Evolutionary conservation across 1,284 basidiomycete genomes (phyloP).

Genomic region (Moesziomyces parantarcticus): DNA sequence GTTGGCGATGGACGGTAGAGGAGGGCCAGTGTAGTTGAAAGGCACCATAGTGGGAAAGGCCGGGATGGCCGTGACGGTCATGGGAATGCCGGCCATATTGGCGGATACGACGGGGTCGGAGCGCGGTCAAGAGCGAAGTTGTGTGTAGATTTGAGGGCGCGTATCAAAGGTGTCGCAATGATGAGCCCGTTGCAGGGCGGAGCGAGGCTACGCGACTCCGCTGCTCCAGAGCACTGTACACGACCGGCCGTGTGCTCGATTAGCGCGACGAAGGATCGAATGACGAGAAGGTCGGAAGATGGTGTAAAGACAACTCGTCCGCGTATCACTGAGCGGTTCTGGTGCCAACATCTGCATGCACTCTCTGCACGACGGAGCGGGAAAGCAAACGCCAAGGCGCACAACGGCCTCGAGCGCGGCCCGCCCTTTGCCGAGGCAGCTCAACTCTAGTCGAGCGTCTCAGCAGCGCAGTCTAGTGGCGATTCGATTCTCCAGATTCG

Average conservation of each 20-base stretch:
- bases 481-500: background rate
- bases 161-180: background rate
- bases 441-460: background rate
- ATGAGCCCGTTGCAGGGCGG: background rate
- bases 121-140: background rate
- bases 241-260: background rate
- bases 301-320: too few relatives aligned
- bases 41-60: constrained; percentile 32
- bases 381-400: too few relatives aligned
- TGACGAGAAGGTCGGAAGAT: background rate
- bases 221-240: constrained; percentile 1
- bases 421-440: constrained; percentile 2
- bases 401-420: background rate
- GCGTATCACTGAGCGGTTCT: too few relatives aligned
- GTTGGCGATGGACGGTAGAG: constrained; percentile 25
- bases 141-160: background rate
- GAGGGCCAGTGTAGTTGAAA: constrained; percentile 6
- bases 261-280: background rate
- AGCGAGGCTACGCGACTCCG: background rate
- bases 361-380: too few relatives aligned
- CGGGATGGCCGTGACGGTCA: constrained; percentile 44
- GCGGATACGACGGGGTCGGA: background rate
- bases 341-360: background rate
- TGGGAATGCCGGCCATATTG: constrained; percentile 31
- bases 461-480: background rate